Conservation (phyloP, 257 asterid genomes). For the Gentiana straminea region DNA sequence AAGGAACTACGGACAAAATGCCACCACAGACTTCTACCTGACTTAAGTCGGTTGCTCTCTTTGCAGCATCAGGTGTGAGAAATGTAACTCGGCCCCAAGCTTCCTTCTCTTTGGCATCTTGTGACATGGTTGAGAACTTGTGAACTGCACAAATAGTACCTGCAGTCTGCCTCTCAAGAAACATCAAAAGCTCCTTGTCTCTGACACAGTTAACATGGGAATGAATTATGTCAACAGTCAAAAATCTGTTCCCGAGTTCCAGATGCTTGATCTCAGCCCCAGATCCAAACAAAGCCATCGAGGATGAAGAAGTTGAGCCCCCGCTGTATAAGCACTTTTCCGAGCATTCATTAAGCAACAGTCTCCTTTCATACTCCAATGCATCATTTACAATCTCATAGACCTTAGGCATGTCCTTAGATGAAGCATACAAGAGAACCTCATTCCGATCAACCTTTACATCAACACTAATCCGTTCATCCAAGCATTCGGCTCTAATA, state of each 20-base stretch:
- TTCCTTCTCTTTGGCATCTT: slow-evolving; percentile 38
- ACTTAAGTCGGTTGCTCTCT: slow-evolving; percentile 36
- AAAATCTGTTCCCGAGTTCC: slow-evolving; percentile 71
- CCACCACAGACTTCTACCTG: slow-evolving; percentile 41
- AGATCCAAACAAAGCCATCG: slow-evolving; percentile 81
- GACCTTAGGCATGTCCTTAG: slow-evolving; percentile 55
- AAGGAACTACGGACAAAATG: slow-evolving; percentile 44
- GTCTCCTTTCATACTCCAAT: slow-evolving; percentile 49
- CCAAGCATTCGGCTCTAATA: slow-evolving; percentile 43
- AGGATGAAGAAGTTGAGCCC: slow-evolving; percentile 40
- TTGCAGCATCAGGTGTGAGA: slow-evolving; percentile 73
- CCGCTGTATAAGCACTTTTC: slow-evolving; percentile 60
- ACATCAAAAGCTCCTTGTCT: slow-evolving; percentile 57
- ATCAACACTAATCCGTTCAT: slow-evolving; percentile 58
- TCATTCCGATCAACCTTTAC: slow-evolving; percentile 59
- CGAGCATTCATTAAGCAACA: slow-evolving; percentile 61
- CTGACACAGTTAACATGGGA: slow-evolving; percentile 31
- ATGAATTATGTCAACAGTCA: slow-evolving; percentile 66
- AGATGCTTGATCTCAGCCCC: slow-evolving; percentile 85
- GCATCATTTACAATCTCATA: slow-evolving; percentile 29
- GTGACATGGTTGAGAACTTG: slow-evolving; percentile 33
- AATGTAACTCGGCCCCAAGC: slow-evolving; percentile 91
- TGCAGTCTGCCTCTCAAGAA: slow-evolving; percentile 46
- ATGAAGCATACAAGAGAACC: slow-evolving; percentile 53
- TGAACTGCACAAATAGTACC: slow-evolving; percentile 48